Evolutionary conservation across 2,329 filamentous ascomycete species (phyloP).

Genomic region (Cordyceps javanica): DNA sequence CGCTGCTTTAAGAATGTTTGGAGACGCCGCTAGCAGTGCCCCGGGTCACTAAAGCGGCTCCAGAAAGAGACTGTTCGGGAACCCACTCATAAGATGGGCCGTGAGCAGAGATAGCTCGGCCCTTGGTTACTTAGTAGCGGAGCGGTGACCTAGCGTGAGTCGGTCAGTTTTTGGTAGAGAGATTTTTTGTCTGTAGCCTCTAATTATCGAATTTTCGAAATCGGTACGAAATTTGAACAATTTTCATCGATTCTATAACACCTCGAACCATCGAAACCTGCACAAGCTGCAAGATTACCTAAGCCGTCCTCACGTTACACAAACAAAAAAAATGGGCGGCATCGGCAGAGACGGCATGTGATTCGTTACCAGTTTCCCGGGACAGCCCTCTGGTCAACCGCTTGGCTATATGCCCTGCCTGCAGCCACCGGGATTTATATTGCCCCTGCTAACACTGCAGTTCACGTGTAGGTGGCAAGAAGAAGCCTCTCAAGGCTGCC

Average conservation of each 20-base stretch:
- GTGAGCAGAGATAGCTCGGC: neutral
- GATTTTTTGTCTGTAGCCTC: neutral
- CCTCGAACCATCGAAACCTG: neutral
- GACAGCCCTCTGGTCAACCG: neutral
- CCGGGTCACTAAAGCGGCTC: neutral
- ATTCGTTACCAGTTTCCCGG: neutral
- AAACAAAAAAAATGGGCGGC: conserved; percentile 53
- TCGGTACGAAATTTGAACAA: neutral
- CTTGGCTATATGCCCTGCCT: neutral
- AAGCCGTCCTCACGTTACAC: conserved; percentile 13
- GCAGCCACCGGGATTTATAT: neutral
- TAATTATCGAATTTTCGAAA: neutral
- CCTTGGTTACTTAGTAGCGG: neutral
- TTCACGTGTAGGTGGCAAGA: conserved; percentile 62
- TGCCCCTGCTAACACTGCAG: conserved; percentile 1
- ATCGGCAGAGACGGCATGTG: conserved; percentile 55
- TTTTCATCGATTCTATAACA: neutral
- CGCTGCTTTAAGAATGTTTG: conserved; percentile 17
- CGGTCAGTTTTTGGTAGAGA: neutral
- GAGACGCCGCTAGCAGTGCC: neutral
- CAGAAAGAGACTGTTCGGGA: neutral
- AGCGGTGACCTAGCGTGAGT: neutral
- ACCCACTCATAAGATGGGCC: neutral
- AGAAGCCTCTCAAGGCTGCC: conserved; percentile 77
- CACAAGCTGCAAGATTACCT: neutral